Conservation (phyloP, 768 basidiomycete genomes). For the Boletus fagicola region DNA sequence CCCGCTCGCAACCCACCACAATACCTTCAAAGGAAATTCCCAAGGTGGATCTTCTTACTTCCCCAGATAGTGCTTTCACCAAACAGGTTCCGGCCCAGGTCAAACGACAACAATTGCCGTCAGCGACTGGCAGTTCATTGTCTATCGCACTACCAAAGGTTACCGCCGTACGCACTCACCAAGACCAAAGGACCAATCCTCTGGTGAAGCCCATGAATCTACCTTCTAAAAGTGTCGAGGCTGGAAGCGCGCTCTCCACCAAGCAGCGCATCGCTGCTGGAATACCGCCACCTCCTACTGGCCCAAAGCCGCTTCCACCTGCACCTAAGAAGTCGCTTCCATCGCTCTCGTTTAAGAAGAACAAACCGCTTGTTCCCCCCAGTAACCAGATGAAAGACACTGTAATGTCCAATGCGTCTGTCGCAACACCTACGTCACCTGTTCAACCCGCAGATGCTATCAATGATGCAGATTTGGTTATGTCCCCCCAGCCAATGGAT, state of each 20-base stretch:
- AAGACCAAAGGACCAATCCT: conserved; percentile 31
- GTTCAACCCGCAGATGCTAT: neutral
- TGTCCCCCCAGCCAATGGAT: conserved; percentile 26
- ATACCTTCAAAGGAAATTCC: conserved; percentile 1
- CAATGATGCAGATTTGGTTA: neutral
- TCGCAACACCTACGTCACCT: conserved; percentile 13
- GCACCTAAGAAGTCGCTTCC: conserved; percentile 26
- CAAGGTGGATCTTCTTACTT: conserved; percentile 14
- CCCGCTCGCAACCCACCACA: conserved; percentile 1
- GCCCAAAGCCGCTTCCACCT: conserved; percentile 35
- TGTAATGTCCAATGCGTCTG: neutral
- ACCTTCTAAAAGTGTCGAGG: conserved; percentile 22
- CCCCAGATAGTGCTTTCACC: neutral
- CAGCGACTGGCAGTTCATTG: neutral
- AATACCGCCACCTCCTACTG: conserved; percentile 34
- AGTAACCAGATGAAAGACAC: conserved; percentile 16
- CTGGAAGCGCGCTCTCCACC: conserved; percentile 44
- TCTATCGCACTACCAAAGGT: conserved; percentile 17
- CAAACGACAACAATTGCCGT: conserved; percentile 10
- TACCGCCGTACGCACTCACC: conserved; percentile 25
- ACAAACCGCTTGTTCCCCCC: conserved; percentile 16
- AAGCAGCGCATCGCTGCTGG: conserved; percentile 49
- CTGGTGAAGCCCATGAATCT: conserved; percentile 33
- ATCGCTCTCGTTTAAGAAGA: conserved; percentile 48
- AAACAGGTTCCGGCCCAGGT: conserved; percentile 1